Percentiles rank a stretch among this genome's conserved stretches.
Conservation (phyloP, 768 basidiomycete genomes). For the Termitomyces sp. region DNA sequence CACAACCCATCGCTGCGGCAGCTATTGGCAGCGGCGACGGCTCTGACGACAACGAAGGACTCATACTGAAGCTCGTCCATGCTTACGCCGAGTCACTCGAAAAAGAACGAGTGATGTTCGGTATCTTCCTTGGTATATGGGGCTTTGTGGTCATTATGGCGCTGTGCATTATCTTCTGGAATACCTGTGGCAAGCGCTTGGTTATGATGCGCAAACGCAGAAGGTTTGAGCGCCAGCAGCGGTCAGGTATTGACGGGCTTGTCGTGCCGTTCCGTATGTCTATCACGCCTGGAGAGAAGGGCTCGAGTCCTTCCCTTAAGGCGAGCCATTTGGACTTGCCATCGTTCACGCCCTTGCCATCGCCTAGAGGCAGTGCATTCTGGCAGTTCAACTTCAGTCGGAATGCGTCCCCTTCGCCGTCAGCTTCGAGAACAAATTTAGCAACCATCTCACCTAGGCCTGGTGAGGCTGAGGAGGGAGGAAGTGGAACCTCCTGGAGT, state of each 20-base stretch:
- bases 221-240: slow-evolving; percentile 49
- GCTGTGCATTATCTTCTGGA: slow-evolving; percentile 63
- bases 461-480: slow-evolving; percentile 15
- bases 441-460: slow-evolving; percentile 36
- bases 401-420: slow-evolving; percentile 18
- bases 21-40: slow-evolving; percentile 60
- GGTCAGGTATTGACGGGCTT: slow-evolving; percentile 41
- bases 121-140: slow-evolving; percentile 82
- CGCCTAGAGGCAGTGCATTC: slow-evolving; percentile 27
- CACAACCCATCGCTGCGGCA: slow-evolving; percentile 76
- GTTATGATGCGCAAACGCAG: slow-evolving; percentile 42
- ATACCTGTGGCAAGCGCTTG: slow-evolving; percentile 51
- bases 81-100: slow-evolving; percentile 68
- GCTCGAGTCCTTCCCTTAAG: slow-evolving; percentile 3
- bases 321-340: slow-evolving; percentile 24
- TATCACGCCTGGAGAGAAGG: slow-evolving; percentile 13
- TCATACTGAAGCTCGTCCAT: slow-evolving; percentile 69
- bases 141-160: slow-evolving; percentile 79
- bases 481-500: slow-evolving; percentile 1
- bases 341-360: slow-evolving; percentile 49
- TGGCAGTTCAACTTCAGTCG: slow-evolving; percentile 30
- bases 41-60: slow-evolving; percentile 40
- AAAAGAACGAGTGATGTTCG: slow-evolving; percentile 82
- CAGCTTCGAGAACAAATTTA: slow-evolving; percentile 35
- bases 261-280: slow-evolving; percentile 28